Base-by-base conservation (phyloP, 257 asterid species). In the Capsicum chinense region DNA sequence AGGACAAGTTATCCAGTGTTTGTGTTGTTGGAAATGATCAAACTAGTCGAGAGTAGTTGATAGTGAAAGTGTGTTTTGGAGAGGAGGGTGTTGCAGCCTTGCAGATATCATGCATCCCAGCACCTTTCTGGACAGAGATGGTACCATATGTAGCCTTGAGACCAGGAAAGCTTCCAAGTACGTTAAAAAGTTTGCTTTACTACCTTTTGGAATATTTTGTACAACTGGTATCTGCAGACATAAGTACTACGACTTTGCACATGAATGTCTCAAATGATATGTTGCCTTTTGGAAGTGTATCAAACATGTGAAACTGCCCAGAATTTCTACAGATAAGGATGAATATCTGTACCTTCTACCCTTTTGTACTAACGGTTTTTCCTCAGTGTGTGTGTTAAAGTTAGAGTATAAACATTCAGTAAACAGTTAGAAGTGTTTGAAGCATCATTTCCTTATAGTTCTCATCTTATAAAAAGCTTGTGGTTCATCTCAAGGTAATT, bases 241-340 rank as follows among this genome's bases (percentile, higher is more conserved):
- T 56, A 7, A 5, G 50, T 10, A 78, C 47, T 26, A 8, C 26
- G 5, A 78, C 82, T 54, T 54, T 15, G 82, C 50, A 78, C 48
- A 78, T 52, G 66, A 78, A 78, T 78, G 82, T 78, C 48, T 78
- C 50, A 78, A 78, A 54, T 78, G 64, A 54, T 78, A 7, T 33
- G 19, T 76, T 12, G 52, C 47, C 62, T 50, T 74, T 21, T 76
- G 63, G 62, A 76, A 54, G 48, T 33, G 7, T 37, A 54, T 15
- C 19, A 78, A 78, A 78, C 82, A 78, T 54, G 82, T 78, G 82
- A 56, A 78, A 78, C 33, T 78, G 66, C 48, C 50, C 64, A 33
- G 64, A 54, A 78, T 78, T 54, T 78, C 9, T 78, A 54, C 9
- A 19, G 58, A 60, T 44, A 60, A 26, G 14, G 50, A 14, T 78